Base-by-base conservation (phyloP, 2,329 filamentous ascomycete species). In the Thermothelomyces thermophilus region DNA sequence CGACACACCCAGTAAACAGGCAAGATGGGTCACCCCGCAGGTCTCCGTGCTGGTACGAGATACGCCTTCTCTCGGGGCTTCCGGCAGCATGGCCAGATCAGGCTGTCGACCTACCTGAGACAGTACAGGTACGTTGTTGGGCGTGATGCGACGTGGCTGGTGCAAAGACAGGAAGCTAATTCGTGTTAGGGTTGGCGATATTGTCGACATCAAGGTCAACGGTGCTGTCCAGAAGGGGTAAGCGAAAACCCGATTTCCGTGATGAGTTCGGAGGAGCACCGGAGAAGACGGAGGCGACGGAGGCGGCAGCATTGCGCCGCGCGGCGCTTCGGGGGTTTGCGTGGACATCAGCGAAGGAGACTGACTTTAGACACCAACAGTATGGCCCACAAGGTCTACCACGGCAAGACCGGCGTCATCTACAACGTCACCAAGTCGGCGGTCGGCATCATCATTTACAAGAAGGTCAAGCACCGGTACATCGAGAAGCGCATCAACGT, bases 401-500 rank as follows among this genome's bases (percentile, higher is more conserved):
- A 97, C 83, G 93, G 91, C 70, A 97, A 97, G 87, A 95, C 90
- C 60, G 90, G 90, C 71, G 87, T 95, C 67, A 78, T 95, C 76
- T 95, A 95, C 87, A 98, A 98, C 82, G 93, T 98, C 68, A 93
- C 91, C 77, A 95, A 96, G 84, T 87, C 83, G 66, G 87, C 93
- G 62, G 90, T 98, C 71, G 93, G 93, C 68, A 87, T 98, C 74
- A 96, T 98, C 78, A 87, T 98, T 77, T 91, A 95, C 87, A 96
- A 95, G 84, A 89, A 94, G 75, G 93, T 98, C 73, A 90, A 90
- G 78, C 93, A 97, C 86, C 87, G 91, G 70, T 98, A 96, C 84
- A 82, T 98, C 73, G 93, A 98, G 87, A 98, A 98, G 90, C 91
- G 93, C 74, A 84, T 98, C 80, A 97, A 95, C 84, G 81, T 98